These are phyloP conservation scores for Carpinus fangiana DNA, from an alignment of 306 rosid species.

Conservation along the genomic window DNA sequence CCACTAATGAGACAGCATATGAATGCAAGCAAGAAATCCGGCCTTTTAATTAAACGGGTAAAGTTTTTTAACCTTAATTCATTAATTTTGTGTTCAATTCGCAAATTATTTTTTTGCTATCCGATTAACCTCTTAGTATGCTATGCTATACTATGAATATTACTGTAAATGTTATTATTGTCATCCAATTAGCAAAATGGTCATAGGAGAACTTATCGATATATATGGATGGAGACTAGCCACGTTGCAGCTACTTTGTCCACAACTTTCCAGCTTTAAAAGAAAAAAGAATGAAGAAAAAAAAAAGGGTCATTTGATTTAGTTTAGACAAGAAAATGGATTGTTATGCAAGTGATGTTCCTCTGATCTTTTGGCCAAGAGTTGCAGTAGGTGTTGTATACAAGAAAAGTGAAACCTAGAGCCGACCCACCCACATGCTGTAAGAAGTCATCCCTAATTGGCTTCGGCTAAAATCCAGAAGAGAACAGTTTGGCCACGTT, in stretches of 20 bases:
- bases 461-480: slow-evolving; percentile 10
- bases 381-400: background rate
- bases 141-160: background rate
- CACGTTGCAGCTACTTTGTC: background rate
- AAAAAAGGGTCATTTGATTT: background rate
- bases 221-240: background rate
- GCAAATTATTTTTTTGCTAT: too few species aligned
- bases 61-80: too few species aligned
- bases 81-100: too few species aligned
- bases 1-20: too few species aligned
- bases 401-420: background rate
- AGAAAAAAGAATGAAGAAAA: slow-evolving; percentile 2
- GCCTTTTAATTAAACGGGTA: too few species aligned
- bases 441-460: background rate
- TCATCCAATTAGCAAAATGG: background rate
- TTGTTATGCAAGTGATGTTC: too few species aligned
- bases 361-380: background rate
- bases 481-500: slow-evolving; percentile 27
- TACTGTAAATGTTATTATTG: background rate
- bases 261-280: slow-evolving; percentile 14
- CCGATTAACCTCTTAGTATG: too few species aligned
- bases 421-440: slow-evolving; percentile 20
- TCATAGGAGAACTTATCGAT: background rate
- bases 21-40: too few species aligned
- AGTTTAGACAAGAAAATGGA: background rate